A percentile compares a stretch with the other conserved stretches of the same genome.
phyloP scores from a whole-genome alignment of 257 asterid genomes.

The Fraxinus anomala region DNA sequence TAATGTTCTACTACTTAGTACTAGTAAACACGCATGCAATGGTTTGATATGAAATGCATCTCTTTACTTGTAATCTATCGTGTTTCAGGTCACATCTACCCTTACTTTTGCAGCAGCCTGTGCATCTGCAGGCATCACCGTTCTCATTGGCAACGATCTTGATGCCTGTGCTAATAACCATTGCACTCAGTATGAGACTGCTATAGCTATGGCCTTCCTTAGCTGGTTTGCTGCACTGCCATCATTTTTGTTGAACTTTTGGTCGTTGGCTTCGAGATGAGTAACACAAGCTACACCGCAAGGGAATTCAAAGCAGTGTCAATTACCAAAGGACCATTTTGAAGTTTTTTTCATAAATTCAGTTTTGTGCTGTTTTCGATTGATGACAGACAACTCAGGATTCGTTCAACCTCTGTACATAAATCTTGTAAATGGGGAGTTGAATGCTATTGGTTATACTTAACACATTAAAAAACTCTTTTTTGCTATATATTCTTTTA shows the following conservation, averaged over 20 bases:
- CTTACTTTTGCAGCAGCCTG: conserved; percentile 95
- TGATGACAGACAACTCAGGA: conserved; percentile 22
- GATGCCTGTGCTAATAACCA: conserved; percentile 72
- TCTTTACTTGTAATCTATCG: conserved; percentile 14
- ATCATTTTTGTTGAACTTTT: conserved; percentile 75
- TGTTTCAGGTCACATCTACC: conserved; percentile 79
- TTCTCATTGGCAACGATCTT: conserved; percentile 82
- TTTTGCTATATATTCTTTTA: no score
- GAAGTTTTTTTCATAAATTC: conserved; percentile 19
- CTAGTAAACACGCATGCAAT: neutral
- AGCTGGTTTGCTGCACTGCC: conserved; percentile 91
- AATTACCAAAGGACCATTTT: neutral
- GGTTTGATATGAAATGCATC: neutral
- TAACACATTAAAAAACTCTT: no score
- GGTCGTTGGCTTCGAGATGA: conserved; percentile 88
- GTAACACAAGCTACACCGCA: conserved; percentile 11
- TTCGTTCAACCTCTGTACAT: conserved; percentile 19
- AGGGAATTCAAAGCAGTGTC: neutral
- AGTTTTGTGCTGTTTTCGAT: conserved; percentile 17
- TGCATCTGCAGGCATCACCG: conserved; percentile 97
- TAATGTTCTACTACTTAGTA: no score
- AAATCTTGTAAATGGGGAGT: conserved; percentile 21
- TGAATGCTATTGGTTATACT: neutral
- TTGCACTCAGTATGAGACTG: conserved; percentile 82
- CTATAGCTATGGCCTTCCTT: conserved; percentile 94